These are phyloP conservation scores for Panicum miliaceum DNA, from an alignment of 176 grass and related monocot genomes.

Conservation along the genomic window DNA sequence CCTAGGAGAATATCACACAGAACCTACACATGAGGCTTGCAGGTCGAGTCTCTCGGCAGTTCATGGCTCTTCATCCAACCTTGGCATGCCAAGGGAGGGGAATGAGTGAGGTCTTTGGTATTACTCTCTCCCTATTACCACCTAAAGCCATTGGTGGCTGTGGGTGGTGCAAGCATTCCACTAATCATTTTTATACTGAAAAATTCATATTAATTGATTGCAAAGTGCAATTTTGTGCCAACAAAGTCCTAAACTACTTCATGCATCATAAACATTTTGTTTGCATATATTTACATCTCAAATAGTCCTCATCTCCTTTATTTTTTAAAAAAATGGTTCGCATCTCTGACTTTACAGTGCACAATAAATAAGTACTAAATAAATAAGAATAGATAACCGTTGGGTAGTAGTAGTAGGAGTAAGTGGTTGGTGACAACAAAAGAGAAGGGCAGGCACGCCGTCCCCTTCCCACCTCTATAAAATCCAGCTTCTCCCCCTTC, in stretches of 20 bases:
- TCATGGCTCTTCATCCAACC: conserved; percentile 23
- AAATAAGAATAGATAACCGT: conserved; percentile 32
- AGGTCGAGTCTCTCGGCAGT: neutral
- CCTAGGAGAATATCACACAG: conserved; percentile 46
- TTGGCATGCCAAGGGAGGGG: neutral
- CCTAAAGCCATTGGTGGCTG: conserved; percentile 17
- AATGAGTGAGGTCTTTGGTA: conserved; percentile 25
- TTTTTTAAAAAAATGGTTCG: neutral
- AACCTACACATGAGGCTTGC: conserved; percentile 33
- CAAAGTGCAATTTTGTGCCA: neutral
- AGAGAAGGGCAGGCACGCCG: conserved; percentile 38
- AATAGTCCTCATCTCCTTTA: neutral
- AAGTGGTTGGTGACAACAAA: conserved; percentile 25
- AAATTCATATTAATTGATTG: neutral
- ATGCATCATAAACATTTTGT: neutral
- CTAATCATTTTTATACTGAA: neutral
- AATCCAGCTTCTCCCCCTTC: conserved; percentile 59
- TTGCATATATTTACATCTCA: neutral
- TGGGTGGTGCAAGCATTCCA: conserved; percentile 6
- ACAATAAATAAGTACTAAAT: conserved; percentile 22
- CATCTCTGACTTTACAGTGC: conserved; percentile 26
- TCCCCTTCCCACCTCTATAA: conserved; percentile 59
- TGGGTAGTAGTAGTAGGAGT: conserved; percentile 20
- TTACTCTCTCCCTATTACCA: neutral
- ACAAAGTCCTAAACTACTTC: neutral